Base-by-base conservation (phyloP, 139 green algal species). In the Chlamydomonas incerta region DNA sequence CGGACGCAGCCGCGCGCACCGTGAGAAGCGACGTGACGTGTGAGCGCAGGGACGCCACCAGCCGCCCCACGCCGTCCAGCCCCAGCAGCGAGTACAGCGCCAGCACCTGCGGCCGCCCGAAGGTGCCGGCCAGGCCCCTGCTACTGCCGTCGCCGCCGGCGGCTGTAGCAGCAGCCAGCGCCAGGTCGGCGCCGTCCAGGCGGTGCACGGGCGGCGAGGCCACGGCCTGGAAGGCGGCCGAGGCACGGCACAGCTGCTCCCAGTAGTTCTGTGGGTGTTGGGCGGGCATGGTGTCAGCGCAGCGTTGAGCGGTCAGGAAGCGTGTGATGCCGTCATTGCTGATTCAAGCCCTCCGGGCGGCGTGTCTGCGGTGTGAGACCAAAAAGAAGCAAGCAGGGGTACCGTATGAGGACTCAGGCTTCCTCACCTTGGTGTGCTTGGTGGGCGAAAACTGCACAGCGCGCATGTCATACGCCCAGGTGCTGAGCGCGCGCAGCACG, bases 351-450 rank as follows among this genome's bases (percentile, higher is more conserved):
- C n/a, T n/a, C n/a, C n/a, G n/a, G n/a, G n/a, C n/a, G n/a, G n/a
- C n/a, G n/a, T n/a, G n/a, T n/a, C n/a, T n/a, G n/a, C n/a, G n/a
- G n/a, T n/a, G n/a, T n/a, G n/a, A n/a, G n/a, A n/a, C n/a, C n/a
- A n/a, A n/a, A n/a, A n/a, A n/a, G n/a, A n/a, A n/a, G n/a, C n/a
- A n/a, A n/a, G n/a, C n/a, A n/a, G n/a, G n/a, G n/a, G n/a, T n/a
- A n/a, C n/a, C n/a, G n/a, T n/a, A n/a, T n/a, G n/a, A n/a, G n/a
- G n/a, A n/a, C n/a, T n/a, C n/a, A n/a, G n/a, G n/a, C n/a, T n/a
- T n/a, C 2, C 63, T 20, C 37, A 85, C 79, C 79, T 57, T 68
- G n/a, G 65, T 85, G 31, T 85, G 79, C 46, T 76, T 75, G 46
- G 79, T 76, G 31, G 46, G 66, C 2, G 24, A 33, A 47, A 85